These are phyloP conservation scores for Gossypium arboreum DNA, from an alignment of 345 rosid species.

Conservation along the genomic window DNA sequence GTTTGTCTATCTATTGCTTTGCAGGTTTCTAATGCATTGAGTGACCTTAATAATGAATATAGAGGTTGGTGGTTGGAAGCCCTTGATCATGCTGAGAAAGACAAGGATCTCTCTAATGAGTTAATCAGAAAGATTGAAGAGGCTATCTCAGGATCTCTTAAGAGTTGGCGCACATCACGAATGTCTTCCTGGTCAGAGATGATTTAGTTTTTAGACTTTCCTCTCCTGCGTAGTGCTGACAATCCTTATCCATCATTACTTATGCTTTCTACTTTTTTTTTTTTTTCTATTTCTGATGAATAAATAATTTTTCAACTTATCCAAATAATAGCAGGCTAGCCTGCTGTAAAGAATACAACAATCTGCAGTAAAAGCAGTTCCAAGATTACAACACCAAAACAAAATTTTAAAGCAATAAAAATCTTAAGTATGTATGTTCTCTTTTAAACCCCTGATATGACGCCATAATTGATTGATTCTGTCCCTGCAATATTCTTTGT, in stretches of 20 bases:
- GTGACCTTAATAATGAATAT: conserved; percentile 37
- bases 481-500: conserved; percentile 8
- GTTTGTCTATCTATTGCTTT: conserved; percentile 15
- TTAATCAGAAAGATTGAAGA: conserved; percentile 83
- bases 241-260: neutral
- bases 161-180: conserved; percentile 53
- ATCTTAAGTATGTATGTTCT: neutral
- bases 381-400: neutral
- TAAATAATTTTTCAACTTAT: neutral
- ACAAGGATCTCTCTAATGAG: conserved; percentile 57
- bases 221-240: neutral
- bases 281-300: neutral
- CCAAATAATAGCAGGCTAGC: neutral
- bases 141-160: conserved; percentile 57
- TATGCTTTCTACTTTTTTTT: neutral
- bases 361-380: neutral
- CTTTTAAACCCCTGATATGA: neutral
- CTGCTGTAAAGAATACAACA: neutral
- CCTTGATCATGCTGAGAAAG: conserved; percentile 58
- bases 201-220: neutral
- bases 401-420: neutral
- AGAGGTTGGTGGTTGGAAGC: conserved; percentile 88
- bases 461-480: neutral
- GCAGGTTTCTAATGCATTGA: conserved; percentile 59
- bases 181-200: conserved; percentile 45